Evolutionary conservation across 805 yeast genomes (phyloP).

Genomic region (Wickerhamia fluorescens): DNA sequence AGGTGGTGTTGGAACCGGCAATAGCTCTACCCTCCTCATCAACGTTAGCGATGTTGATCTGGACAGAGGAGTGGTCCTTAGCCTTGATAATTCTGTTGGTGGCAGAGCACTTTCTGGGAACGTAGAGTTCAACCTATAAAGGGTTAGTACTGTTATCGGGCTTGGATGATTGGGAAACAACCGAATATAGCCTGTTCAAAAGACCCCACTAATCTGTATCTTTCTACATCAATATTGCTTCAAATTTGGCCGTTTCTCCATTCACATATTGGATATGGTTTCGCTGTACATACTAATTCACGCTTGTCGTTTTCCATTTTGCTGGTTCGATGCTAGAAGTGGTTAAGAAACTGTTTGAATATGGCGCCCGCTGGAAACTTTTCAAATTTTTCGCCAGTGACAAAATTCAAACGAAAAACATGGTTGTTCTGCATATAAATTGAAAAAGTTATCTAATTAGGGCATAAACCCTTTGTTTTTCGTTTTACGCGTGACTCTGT

Average conservation of each 20-base stretch:
- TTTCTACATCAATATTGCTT: too few species aligned
- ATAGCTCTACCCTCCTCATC: constrained; percentile 95
- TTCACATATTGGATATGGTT: background rate
- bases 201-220: background rate
- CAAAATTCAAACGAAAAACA: too few species aligned
- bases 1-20: constrained; percentile 85
- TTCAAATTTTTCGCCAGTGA: too few species aligned
- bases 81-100: constrained; percentile 99
- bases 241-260: background rate
- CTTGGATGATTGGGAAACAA: too few species aligned
- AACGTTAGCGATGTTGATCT: constrained; percentile 97
- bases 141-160: constrained; percentile 26
- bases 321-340: constrained; percentile 24
- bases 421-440: too few species aligned
- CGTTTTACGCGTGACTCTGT: too few species aligned
- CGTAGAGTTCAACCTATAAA: constrained; percentile 94
- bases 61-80: constrained; percentile 99
- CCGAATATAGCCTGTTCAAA: too few species aligned
- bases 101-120: constrained; percentile 99
- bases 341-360: constrained; percentile 7
- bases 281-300: constrained; percentile 77
- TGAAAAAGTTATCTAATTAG: too few species aligned
- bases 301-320: constrained; percentile 99
- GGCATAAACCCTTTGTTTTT: too few species aligned
- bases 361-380: too few species aligned